Conservation (phyloP, 306 rosid species). For the Pterocarpus santalinus region DNA sequence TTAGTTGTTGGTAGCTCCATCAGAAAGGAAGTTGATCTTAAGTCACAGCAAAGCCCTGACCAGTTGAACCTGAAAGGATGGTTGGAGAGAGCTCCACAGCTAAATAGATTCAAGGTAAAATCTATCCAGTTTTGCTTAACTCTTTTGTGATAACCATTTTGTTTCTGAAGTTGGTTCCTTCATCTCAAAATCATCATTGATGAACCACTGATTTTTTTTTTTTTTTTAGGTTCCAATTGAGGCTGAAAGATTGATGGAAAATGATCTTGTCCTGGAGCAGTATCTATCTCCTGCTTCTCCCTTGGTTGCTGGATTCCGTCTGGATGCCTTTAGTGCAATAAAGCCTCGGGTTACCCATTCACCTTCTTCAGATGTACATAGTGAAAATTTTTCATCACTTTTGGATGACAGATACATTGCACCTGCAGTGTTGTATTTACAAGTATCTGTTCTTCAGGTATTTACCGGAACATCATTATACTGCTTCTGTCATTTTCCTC, state of each 20-base stretch:
- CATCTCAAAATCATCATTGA: constrained; percentile 28
- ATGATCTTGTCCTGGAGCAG: constrained; percentile 85
- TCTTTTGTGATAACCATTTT: constrained; percentile 22
- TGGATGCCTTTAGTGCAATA: constrained; percentile 87
- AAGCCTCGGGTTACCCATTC: constrained; percentile 95
- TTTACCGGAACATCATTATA: constrained; percentile 39
- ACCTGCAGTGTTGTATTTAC: constrained; percentile 86
- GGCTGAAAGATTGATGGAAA: constrained; percentile 76
- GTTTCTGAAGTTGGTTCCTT: constrained; percentile 23
- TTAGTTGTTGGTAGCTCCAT: constrained; percentile 77
- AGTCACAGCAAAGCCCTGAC: constrained; percentile 69
- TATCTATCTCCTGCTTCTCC: constrained; percentile 78
- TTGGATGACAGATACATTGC: constrained; percentile 82
- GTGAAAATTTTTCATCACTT: constrained; percentile 59
- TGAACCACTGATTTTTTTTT: background rate
- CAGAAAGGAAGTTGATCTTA: constrained; percentile 66
- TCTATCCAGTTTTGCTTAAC: constrained; percentile 34
- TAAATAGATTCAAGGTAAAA: constrained; percentile 86
- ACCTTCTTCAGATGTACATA: constrained; percentile 63
- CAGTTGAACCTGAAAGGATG: constrained; percentile 65
- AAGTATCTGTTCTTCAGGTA: constrained; percentile 92
- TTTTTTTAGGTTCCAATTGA: constrained; percentile 86
- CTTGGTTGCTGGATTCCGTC: constrained; percentile 86
- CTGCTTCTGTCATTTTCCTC: constrained; percentile 37
- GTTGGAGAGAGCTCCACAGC: constrained; percentile 86